These are phyloP conservation scores for Gymnopus androsaceus DNA, from an alignment of 1,284 basidiomycete genomes.

Conservation along the genomic window DNA sequence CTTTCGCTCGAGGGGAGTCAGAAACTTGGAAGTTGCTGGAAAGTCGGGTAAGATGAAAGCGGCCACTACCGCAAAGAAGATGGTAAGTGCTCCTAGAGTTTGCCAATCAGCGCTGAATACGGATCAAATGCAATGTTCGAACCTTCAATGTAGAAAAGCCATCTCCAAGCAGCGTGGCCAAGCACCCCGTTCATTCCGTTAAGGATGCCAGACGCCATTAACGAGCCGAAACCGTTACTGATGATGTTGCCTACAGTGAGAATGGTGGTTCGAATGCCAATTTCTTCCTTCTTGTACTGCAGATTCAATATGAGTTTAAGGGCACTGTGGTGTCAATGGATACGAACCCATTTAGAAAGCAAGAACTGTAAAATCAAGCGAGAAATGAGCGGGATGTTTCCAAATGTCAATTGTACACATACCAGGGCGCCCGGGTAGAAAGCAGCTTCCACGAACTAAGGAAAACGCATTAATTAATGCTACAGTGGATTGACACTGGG, in stretches of 20 bases:
- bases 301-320: conserved; percentile 35
- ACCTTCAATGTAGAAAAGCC: not conserved
- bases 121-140: too few species aligned
- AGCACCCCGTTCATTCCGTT: conserved; percentile 67
- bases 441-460: conserved; percentile 60
- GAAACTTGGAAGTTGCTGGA: conserved; percentile 62
- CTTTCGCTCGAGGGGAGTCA: conserved; percentile 61
- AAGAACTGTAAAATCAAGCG: too few species aligned
- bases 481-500: too few species aligned
- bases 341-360: conserved; percentile 45
- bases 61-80: conserved; percentile 60
- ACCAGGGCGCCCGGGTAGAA: conserved; percentile 65
- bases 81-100: conserved; percentile 71
- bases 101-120: too few species aligned
- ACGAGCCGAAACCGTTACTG: conserved; percentile 74
- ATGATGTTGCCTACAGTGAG: conserved; percentile 59
- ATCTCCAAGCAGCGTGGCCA: conserved; percentile 74
- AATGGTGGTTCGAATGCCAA: conserved; percentile 56
- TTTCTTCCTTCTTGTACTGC: conserved; percentile 68
- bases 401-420: too few species aligned
- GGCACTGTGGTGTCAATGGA: not conserved
- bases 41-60: conserved; percentile 81
- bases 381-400: too few species aligned
- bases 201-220: conserved; percentile 71
- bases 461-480: too few species aligned